Base-by-base conservation (phyloP, 106 monocot genomes). In the Gastrodia elata region DNA sequence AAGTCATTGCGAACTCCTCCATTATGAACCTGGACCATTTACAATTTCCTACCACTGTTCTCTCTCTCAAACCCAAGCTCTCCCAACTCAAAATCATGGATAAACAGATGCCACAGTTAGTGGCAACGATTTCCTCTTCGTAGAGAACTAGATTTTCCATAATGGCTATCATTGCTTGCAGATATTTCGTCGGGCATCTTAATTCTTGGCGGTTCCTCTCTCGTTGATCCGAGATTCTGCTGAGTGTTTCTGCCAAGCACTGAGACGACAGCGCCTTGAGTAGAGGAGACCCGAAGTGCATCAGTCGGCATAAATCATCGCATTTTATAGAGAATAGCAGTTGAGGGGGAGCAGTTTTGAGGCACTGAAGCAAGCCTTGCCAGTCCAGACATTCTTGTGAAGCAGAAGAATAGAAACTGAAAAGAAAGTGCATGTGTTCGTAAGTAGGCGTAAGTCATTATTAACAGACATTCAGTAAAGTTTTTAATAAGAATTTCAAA, bases 21-120 rank as follows among this genome's bases (percentile, higher is more conserved):
- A 85, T 65, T 25, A 93, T 77, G 68, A 93, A 20, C 70, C 87
- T 79, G 40, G 65, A 83, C 97, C 97, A 98, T 78, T 88, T 92
- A 7, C 76, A 83, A 59, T 72, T 57, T 36, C 59, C 80, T 8
- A 85, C 71, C 38, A 43, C 36, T 38, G 18, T 73, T 78, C 78
- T 88, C 43, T 87, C 92, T 43, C 65, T 27, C 9, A 68, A 57
- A 36, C 79, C 76, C 33, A 72, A 40, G 24, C 81, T 87, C 74
- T 81, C 86, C 86, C 84, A 91, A 18, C 80, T 77, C 70, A 97
- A 56, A 65, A 97, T 81, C 33, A 76, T 77, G 30, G 88, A 85
- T 65, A 87, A 80, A 71, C 83, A 90, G 26, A 77, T 40, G 25
- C 75, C 48, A 57, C 94, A 94, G 70, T 86, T 90, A 58, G 49